Evolutionary conservation across 2,329 filamentous ascomycete genomes (phyloP), one percentile per base, ranked within the genome.

Genomic region (Aspergillus pseudoterreus): DNA sequence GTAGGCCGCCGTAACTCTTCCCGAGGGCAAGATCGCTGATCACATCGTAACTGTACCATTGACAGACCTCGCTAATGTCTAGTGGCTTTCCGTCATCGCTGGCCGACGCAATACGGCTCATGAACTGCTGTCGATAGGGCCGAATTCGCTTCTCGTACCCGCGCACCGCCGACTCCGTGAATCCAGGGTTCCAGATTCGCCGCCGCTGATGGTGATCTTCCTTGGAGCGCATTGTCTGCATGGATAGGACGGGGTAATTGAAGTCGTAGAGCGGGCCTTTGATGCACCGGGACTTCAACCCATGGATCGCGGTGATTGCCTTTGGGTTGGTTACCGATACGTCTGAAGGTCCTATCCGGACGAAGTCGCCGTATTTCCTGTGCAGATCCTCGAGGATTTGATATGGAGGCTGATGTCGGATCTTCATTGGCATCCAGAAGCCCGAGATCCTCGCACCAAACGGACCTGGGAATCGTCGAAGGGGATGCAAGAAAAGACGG

Each of bases 41-140:
- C 14, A 41, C 35, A 30, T 47, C 45, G 19, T 47, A 47, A 15
- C 44, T 21, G 27, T 46, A 46, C 30, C 30, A 46, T 5, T n/a
- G 33, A 17, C 35, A 17, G n/a, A 21, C 22, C 1, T 15, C 15
- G 33, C 12, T 27, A 22, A 39, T 9, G 11, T 47, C 36, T 6
- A 22, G 5, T 6, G 22, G 22, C 22, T 22, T 22, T 22, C 22
- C 22, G 22, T 22, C 22, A 6, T 22, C 22, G 22, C 22, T 5
- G 22, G 22, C 22, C 22, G 22, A 22, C 22, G 22, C 22, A 4
- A 22, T 22, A 2, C 6, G 22, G 22, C 22, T 22, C 22, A 22
- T 22, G 22, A 22, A 22, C 22, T 22, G 22, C 22, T 22, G 22
- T 22, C 22, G 22, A 22, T 22, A 22, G 22, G 22, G 22, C 22